Evolutionary conservation across 140 eudicot genomes (phyloP).

Genomic region (Bidens hawaiensis): DNA sequence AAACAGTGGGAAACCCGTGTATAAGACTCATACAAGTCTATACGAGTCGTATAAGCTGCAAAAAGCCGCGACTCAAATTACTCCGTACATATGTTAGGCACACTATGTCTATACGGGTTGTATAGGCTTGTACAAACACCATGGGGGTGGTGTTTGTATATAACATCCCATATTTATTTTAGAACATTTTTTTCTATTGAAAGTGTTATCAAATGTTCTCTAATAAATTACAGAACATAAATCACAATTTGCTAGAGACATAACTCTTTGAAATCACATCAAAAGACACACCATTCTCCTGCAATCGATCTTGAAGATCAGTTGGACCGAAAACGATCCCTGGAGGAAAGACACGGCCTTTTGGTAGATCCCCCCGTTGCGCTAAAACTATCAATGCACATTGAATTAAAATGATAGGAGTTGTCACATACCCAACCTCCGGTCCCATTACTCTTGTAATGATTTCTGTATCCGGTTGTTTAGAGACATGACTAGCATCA

Average conservation of each 20-base stretch:
- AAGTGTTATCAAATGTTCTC: background rate
- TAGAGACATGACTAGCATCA: constrained; percentile 31
- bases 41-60: too few species aligned
- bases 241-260: constrained; percentile 5
- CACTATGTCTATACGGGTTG: too few species aligned
- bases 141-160: too few species aligned
- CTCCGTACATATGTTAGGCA: too few species aligned
- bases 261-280: constrained; percentile 60
- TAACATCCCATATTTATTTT: too few species aligned
- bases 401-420: constrained; percentile 65
- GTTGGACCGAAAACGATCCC: constrained; percentile 85
- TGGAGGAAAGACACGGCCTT: constrained; percentile 78
- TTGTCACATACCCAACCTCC: constrained; percentile 67
- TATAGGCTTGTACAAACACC: too few species aligned
- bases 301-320: constrained; percentile 66
- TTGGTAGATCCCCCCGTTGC: constrained; percentile 62
- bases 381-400: constrained; percentile 58
- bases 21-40: too few species aligned
- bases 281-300: constrained; percentile 77
- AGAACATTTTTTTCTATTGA: too few species aligned
- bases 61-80: too few species aligned
- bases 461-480: constrained; percentile 63
- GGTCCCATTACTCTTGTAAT: constrained; percentile 85
- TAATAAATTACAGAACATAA: background rate
- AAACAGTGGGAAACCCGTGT: too few species aligned